A percentile compares a stretch with the other conserved stretches of the same genome.
Evolutionary conservation across 441 rosid genomes (phyloP).

Genomic region (Mallotus repandus): DNA sequence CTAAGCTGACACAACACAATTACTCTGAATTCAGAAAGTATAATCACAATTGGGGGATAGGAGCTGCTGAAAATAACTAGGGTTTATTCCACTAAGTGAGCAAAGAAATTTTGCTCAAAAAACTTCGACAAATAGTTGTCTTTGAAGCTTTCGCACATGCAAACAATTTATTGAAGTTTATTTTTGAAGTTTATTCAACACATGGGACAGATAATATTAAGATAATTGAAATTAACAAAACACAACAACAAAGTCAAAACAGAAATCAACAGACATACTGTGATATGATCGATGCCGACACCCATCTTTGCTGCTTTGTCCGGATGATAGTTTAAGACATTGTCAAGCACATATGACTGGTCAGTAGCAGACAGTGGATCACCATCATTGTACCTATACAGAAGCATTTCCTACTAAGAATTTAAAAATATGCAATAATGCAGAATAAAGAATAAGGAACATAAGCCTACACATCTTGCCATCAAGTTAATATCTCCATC

Average conservation of each 20-base stretch:
- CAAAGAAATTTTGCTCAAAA: background rate
- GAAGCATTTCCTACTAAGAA: constrained; percentile 20
- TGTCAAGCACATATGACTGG: constrained; percentile 54
- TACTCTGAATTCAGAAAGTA: background rate
- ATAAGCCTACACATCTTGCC: background rate
- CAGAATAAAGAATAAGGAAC: background rate
- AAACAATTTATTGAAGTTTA: background rate
- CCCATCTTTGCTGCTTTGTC: constrained; percentile 71
- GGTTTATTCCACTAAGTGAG: background rate
- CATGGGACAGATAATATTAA: background rate
- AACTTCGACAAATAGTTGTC: background rate
- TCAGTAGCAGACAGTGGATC: constrained; percentile 66
- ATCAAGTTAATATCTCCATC: background rate
- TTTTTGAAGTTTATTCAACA: background rate
- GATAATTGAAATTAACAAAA: background rate
- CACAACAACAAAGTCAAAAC: constrained; percentile 2
- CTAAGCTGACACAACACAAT: background rate
- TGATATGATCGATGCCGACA: constrained; percentile 67
- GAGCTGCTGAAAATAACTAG: background rate
- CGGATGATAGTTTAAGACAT: constrained; percentile 73
- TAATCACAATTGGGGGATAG: no score
- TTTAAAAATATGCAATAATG: constrained; percentile 7
- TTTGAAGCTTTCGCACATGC: background rate
- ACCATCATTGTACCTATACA: constrained; percentile 73
- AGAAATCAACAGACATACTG: constrained; percentile 37